Evolutionary conservation across 1,284 basidiomycete species (phyloP), one percentile per base, ranked within the genome.

Genomic region (Laetiporus sulphureus): DNA sequence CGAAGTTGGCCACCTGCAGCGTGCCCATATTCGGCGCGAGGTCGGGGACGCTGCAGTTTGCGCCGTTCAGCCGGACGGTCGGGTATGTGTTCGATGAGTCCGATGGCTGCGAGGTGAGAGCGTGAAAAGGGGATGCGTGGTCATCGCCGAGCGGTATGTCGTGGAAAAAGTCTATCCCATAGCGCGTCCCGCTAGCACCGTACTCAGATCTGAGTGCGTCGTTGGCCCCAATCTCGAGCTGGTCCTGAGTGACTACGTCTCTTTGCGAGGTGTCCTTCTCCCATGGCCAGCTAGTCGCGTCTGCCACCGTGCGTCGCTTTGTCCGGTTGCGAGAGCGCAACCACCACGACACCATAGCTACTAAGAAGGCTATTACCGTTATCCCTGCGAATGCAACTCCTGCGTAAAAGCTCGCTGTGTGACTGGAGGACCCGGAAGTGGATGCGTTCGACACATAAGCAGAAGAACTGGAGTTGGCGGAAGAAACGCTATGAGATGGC

Each of bases 371-470:
- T 23, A 69, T 50, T 13, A 58, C 62, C 5, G 64, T 60, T 21
- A 77, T 64, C 4, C 54, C 53, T 8, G 65, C 71, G 10, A 77
- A 55, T 5, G 63, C 61, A 39, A 76, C 66, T 10, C 65, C 73
- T 18, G 70, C 53, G 49, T 71, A 72, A 48, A 69, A 62, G 16
- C 65, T 58, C 5, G 66, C 54, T n/a, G 54, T 53, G 35, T 66
- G 3, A 21, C 30, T 23, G 6, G 41, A 34, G 13, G 40, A 37
- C 7, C 44, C 18, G 16, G 40, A 37, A 3, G 33, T n/a, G n/a
- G n/a, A n/a, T n/a, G n/a, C n/a, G n/a, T n/a, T n/a, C n/a, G n/a
- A n/a, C n/a, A n/a, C n/a, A n/a, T n/a, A n/a, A n/a, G n/a, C n/a
- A n/a, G n/a, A n/a, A n/a, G n/a, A n/a, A n/a, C n/a, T n/a, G n/a